These are phyloP conservation scores for Plectosphaerella cucumerina DNA, from an alignment of 2,329 filamentous ascomycete genomes.

Conservation along the genomic window DNA sequence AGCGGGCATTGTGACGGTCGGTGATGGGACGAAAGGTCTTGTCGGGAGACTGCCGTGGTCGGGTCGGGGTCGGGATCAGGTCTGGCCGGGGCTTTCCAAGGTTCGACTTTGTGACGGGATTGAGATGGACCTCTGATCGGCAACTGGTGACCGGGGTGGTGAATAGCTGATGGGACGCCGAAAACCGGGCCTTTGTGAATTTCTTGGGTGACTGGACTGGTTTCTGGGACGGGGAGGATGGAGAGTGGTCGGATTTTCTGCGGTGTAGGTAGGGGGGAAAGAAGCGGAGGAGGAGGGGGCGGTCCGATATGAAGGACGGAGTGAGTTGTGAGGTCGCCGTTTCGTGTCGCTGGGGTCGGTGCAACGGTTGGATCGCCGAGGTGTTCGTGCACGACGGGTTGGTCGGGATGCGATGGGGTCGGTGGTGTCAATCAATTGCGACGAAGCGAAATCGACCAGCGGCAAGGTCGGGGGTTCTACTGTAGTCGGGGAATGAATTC, in stretches of 20 bases:
- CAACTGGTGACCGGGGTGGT: neutral
- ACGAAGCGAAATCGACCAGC: neutral
- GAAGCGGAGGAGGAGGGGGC: slow-evolving; percentile 4
- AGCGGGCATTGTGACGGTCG: slow-evolving; percentile 41
- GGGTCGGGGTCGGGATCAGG: too few relatives aligned
- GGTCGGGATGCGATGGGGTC: neutral
- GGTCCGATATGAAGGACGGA: slow-evolving; percentile 2
- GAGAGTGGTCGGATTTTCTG: neutral
- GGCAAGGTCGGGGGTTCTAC: neutral
- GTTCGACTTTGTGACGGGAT: neutral
- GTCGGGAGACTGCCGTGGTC: slow-evolving; percentile 1
- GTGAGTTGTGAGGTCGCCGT: neutral
- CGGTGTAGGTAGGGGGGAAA: slow-evolving; percentile 1
- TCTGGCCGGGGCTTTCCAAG: too few relatives aligned
- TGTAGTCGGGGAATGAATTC: too few relatives aligned
- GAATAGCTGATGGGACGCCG: neutral
- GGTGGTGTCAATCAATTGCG: neutral
- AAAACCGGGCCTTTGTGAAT: neutral
- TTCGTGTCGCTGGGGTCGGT: neutral
- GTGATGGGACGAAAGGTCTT: too few relatives aligned
- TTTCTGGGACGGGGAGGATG: neutral
- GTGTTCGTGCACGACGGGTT: neutral
- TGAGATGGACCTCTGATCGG: slow-evolving; percentile 1
- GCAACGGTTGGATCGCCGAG: neutral
- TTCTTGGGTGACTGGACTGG: neutral